Evolutionary conservation across 768 basidiomycete genomes (phyloP).

Genomic region (Pilatotrama ljubarskyi): DNA sequence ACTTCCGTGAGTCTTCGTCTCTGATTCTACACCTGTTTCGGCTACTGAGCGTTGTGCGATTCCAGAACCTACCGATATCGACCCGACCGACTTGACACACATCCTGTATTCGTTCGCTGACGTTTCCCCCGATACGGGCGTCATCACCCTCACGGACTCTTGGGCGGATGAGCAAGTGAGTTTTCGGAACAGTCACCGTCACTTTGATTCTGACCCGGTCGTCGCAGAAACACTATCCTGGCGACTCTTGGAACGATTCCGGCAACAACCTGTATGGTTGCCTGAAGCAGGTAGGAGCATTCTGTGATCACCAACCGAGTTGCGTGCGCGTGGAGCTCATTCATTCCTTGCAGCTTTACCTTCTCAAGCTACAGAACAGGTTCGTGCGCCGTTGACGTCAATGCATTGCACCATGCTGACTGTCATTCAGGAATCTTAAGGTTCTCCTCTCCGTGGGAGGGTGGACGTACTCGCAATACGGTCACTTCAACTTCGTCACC

Average conservation of each 20-base stretch:
- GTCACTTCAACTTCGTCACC: slow-evolving; percentile 68
- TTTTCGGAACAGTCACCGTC: neutral
- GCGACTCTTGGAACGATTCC: slow-evolving; percentile 70
- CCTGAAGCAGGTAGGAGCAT: slow-evolving; percentile 63
- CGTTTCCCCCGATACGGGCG: slow-evolving; percentile 58
- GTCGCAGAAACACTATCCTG: slow-evolving; percentile 61
- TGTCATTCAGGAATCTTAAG: slow-evolving; percentile 42
- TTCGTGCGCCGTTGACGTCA: slow-evolving; percentile 13
- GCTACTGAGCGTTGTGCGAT: neutral
- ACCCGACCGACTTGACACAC: slow-evolving; percentile 63
- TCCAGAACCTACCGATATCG: slow-evolving; percentile 66
- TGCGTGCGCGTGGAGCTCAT: neutral
- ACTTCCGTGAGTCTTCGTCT: slow-evolving; percentile 28
- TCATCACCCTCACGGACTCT: slow-evolving; percentile 64
- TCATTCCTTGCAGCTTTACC: slow-evolving; percentile 36
- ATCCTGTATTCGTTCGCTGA: slow-evolving; percentile 83
- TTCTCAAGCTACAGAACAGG: slow-evolving; percentile 61
- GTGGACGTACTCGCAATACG: slow-evolving; percentile 70
- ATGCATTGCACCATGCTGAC: neutral
- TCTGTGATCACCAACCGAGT: neutral
- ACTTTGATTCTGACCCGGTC: neutral
- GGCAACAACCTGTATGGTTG: slow-evolving; percentile 83
- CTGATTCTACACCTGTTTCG: neutral
- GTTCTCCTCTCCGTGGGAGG: slow-evolving; percentile 57
- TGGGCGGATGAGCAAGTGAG: slow-evolving; percentile 72